Percentiles rank a stretch among this genome's conserved stretches.
These are phyloP conservation scores for Suillus clintonianus DNA, from an alignment of 768 basidiomycete species.

Conservation along the genomic window DNA sequence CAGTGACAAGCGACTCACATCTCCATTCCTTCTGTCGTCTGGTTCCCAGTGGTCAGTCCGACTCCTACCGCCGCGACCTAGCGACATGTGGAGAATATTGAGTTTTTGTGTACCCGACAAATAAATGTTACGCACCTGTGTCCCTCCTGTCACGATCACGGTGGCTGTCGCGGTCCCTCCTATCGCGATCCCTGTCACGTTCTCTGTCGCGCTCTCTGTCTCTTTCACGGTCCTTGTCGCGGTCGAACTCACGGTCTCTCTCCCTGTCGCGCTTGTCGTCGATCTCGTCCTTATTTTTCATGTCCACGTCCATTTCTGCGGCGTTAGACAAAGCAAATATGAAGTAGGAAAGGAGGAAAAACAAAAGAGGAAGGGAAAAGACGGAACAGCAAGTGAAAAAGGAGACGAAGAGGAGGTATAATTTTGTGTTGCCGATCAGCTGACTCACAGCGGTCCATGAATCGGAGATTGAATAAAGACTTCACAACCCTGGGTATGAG, in stretches of 20 bases:
- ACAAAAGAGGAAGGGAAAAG: constrained; percentile 7
- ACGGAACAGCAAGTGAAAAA: constrained; percentile 3
- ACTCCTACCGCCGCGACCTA: constrained; percentile 43
- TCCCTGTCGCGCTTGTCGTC: constrained; percentile 59
- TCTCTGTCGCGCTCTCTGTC: constrained; percentile 46
- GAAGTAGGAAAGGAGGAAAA: constrained; percentile 7
- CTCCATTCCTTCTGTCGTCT: constrained; percentile 70
- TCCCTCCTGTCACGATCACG: constrained; percentile 57
- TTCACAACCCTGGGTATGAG: background rate
- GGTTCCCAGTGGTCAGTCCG: constrained; percentile 83
- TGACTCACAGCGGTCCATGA: constrained; percentile 7
- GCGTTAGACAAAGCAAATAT: constrained; percentile 2
- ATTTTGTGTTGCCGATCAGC: constrained; percentile 21
- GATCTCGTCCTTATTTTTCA: constrained; percentile 74
- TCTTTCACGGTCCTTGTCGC: constrained; percentile 39
- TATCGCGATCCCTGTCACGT: constrained; percentile 46
- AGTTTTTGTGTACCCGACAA: constrained; percentile 1
- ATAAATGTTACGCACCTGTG: constrained; percentile 42
- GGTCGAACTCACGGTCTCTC: constrained; percentile 35
- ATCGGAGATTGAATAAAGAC: constrained; percentile 14
- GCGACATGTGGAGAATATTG: constrained; percentile 11
- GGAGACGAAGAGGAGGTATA: constrained; percentile 9
- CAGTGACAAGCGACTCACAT: constrained; percentile 46
- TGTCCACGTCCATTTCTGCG: constrained; percentile 72
- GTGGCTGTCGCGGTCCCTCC: constrained; percentile 44